Evolutionary conservation across 257 asterid species (phyloP).

Genomic region (Nicotiana benthamiana): DNA sequence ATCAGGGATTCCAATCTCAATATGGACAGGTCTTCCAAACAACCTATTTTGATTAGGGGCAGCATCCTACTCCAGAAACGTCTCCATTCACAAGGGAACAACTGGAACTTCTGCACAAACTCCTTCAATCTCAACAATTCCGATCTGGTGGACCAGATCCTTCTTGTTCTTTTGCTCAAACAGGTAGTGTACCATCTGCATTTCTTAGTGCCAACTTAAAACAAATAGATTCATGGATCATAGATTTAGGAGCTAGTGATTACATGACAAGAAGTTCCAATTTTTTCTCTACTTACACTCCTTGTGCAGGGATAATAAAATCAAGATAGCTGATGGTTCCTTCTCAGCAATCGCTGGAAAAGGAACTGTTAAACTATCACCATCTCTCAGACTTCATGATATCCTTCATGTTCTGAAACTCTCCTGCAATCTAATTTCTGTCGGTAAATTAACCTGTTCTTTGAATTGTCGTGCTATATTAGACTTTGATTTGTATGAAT

Average conservation of each 20-base stretch:
- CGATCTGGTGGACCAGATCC: too few species aligned
- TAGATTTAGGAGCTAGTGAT: too few species aligned
- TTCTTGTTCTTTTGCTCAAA: not conserved
- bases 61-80: not conserved
- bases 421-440: not conserved
- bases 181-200: not conserved
- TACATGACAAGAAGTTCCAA: too few species aligned
- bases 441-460: not conserved
- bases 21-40: too few species aligned
- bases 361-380: not conserved
- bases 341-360: not conserved
- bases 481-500: too few species aligned
- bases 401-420: not conserved
- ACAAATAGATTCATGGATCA: not conserved
- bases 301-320: not conserved
- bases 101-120: not conserved
- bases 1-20: too few species aligned
- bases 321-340: not conserved
- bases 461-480: not conserved
- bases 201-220: not conserved
- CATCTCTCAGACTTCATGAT: not conserved
- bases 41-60: too few species aligned
- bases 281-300: too few species aligned
- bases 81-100: not conserved
- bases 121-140: not conserved